Percentiles rank a stretch among this genome's conserved stretches.
phyloP scores from a whole-genome alignment of 2,329 filamentous ascomycete genomes.

The Cercospora citrullina region DNA sequence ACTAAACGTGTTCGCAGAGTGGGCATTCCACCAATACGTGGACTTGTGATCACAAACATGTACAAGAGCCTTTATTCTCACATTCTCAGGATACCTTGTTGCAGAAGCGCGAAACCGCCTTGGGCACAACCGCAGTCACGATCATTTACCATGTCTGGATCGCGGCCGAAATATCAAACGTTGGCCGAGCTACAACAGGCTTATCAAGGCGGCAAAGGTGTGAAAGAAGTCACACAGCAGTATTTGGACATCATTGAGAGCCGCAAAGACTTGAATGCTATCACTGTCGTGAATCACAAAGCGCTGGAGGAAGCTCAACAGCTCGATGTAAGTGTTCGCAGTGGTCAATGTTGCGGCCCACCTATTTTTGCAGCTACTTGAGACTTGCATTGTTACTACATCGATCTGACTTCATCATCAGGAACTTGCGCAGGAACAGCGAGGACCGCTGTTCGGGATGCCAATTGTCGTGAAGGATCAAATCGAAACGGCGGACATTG shows the following conservation, averaged over 20 bases:
- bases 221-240: constrained; percentile 21
- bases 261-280: constrained; percentile 30
- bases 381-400: not conserved
- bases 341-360: not conserved
- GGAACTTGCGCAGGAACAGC: constrained; percentile 14
- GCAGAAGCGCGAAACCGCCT: constrained; percentile 5
- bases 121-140: constrained; percentile 1
- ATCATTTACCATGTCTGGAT: constrained; percentile 9
- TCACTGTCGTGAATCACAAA: constrained; percentile 25
- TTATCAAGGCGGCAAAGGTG: constrained; percentile 19
- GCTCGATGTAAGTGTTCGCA: constrained; percentile 23
- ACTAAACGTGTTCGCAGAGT: not conserved
- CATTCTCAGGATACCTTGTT: not conserved
- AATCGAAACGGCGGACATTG: constrained; percentile 29
- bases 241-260: constrained; percentile 26
- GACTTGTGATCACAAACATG: constrained; percentile 4
- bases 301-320: constrained; percentile 24
- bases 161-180: constrained; percentile 15
- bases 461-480: constrained; percentile 34
- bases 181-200: constrained; percentile 26
- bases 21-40: not conserved
- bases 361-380: not conserved
- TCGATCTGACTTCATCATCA: constrained; percentile 1
- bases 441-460: constrained; percentile 28
- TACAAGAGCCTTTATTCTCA: not conserved